Evolutionary conservation across 306 rosid genomes (phyloP).

Genomic region (Lotus japonicus): DNA sequence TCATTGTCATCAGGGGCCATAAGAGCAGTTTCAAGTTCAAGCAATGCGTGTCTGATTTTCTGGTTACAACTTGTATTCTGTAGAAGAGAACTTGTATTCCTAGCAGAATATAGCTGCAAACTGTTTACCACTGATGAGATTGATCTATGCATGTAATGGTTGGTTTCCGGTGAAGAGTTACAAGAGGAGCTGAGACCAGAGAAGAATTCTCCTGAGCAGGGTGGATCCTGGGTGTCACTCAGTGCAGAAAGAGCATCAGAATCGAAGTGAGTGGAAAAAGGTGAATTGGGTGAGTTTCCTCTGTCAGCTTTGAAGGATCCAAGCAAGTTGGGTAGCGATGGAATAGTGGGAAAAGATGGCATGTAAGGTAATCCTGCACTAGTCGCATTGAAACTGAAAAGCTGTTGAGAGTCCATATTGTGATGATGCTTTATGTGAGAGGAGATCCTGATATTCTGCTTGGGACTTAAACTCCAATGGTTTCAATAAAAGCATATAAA

Average conservation of each 20-base stretch:
- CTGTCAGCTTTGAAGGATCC: conserved; percentile 54
- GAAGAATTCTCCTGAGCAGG: conserved; percentile 52
- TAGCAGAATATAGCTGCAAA: conserved; percentile 34
- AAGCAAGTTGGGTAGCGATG: conserved; percentile 47
- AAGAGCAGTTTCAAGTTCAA: conserved; percentile 69
- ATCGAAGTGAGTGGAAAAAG: conserved; percentile 52
- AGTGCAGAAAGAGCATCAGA: conserved; percentile 47
- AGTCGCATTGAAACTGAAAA: conserved; percentile 43
- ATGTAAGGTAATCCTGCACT: conserved; percentile 51
- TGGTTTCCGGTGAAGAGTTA: conserved; percentile 49
- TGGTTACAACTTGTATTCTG: conserved; percentile 39
- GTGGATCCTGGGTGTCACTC: conserved; percentile 60
- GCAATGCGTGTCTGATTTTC: conserved; percentile 43
- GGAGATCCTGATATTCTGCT: neutral
- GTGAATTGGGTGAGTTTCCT: conserved; percentile 66
- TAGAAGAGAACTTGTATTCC: conserved; percentile 9
- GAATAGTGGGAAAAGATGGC: conserved; percentile 47
- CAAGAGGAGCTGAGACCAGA: conserved; percentile 49
- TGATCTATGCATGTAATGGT: conserved; percentile 26
- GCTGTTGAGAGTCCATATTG: conserved; percentile 75
- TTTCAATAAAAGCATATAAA: conserved; percentile 9
- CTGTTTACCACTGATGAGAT: conserved; percentile 34
- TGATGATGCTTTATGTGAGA: conserved; percentile 24
- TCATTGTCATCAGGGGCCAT: conserved; percentile 76
- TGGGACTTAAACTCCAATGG: neutral